These are phyloP conservation scores for Globisporangium middletonii DNA, from an alignment of 352 stramenopile genomes.

Conservation along the genomic window DNA sequence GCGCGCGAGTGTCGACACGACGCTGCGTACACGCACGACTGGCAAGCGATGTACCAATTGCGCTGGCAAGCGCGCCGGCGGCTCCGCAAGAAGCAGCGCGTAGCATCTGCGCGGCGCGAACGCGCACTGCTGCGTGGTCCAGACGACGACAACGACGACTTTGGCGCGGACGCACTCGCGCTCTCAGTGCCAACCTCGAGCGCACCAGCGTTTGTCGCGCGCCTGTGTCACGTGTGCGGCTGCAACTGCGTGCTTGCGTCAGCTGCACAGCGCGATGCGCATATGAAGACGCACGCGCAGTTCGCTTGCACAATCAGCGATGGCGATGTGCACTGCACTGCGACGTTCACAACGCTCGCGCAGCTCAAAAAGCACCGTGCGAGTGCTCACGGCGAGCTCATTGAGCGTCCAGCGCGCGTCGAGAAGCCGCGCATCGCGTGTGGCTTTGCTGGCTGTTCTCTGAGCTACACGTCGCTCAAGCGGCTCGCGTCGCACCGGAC, in stretches of 20 bases:
- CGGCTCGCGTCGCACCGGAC: constrained; percentile 27
- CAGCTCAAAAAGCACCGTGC: constrained; percentile 28
- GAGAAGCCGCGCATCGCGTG: constrained; percentile 21
- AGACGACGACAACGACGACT: background rate
- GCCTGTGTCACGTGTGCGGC: constrained; percentile 29
- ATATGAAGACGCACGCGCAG: constrained; percentile 20
- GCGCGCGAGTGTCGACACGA: constrained; percentile 22
- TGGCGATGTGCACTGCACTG: constrained; percentile 15
- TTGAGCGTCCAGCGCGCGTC: too few species aligned
- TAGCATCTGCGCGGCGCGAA: background rate
- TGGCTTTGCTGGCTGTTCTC: constrained; percentile 20
- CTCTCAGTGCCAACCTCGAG: background rate
- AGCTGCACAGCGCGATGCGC: constrained; percentile 13
- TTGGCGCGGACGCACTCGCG: too few species aligned
- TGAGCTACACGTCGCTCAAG: constrained; percentile 37
- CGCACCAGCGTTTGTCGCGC: constrained; percentile 15
- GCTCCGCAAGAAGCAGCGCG: constrained; percentile 6
- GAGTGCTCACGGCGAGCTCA: background rate
- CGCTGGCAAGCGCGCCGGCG: constrained; percentile 8
- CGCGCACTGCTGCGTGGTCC: background rate
- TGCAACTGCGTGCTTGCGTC: constrained; percentile 31
- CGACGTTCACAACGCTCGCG: constrained; percentile 19
- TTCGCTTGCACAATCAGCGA: constrained; percentile 17
- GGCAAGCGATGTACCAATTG: constrained; percentile 9
- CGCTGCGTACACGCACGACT: constrained; percentile 23